Evolutionary conservation across 2,329 filamentous ascomycete genomes (phyloP), one percentile per base, ranked within the genome.

Genomic region (Aspergillus fischeri): DNA sequence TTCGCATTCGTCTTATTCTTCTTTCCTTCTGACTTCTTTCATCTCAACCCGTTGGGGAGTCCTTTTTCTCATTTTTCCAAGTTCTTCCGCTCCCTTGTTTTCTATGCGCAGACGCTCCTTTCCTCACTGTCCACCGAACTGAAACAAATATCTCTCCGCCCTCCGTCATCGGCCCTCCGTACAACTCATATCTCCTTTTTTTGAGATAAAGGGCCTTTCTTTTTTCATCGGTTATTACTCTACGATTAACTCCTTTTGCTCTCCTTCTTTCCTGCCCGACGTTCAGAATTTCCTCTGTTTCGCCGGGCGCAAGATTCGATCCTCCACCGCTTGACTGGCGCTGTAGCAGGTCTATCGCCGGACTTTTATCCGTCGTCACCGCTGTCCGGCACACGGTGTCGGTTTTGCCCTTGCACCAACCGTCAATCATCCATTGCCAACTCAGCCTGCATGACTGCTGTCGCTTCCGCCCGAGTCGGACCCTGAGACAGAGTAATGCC

Each of bases 321-420:
- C 55, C 48, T 51, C 45, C 42, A 54, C 58, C 64, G 57, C 56
- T 55, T 62, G 58, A 35, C 66, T 68, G 67, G 70, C 66, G 67
- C 67, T 64, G 65, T 71, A 72, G 67, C 69, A 65, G 65, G 67
- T 67, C 65, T 69, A 66, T 67, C 62, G 47, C 59, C 59, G 55
- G 58, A 51, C 53, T 38, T 53, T 47, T 53, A 24, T 57, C 51
- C 38, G 45, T 50, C 59, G 42, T 57, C 55, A 53, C 65, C 67
- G 66, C 60, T 68, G 65, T 68, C 68, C 60, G 66, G 65, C 60
- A 71, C 68, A 67, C 65, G 61, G 63, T 60, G 14, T 38, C 32
- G 32, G 32, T 38, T 38, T n/a, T 7, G 11, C 6, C 14, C 32
- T 38, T 17, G 32, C 32, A 17, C 14, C 32, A 17, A 38, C 14